Base-by-base conservation (phyloP, 2,329 filamentous ascomycete species). In the Fusarium longipes region DNA sequence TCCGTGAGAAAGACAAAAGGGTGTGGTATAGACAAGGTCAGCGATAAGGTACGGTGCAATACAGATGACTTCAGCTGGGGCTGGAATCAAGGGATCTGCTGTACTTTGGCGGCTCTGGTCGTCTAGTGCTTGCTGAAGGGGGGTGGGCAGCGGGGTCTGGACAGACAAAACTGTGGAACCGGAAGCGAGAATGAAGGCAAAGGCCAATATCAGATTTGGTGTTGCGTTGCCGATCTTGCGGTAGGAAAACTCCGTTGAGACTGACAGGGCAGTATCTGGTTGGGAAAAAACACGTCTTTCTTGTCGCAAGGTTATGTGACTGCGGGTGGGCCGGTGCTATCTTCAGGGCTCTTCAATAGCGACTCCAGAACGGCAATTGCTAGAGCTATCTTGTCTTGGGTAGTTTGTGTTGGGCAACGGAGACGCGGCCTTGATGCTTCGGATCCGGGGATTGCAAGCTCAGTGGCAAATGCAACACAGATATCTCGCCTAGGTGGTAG, bases 311-410 rank as follows among this genome's bases (percentile, higher is more conserved):
- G 29, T 51, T 67, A 73, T 22, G 68, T 73, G 53, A 71, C 43
- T 45, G 70, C 70, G 36, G 65, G 65, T 62, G 69, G 62, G 44
- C 53, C 57, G 40, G 56, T 70, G 27, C 47, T 73, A 36, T 70
- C 62, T 43, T 68, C 65, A 51, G 44, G 53, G 69, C 59, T 73
- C 71, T 45, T 73, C 69, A 73, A 73, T 73, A 73, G 65, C 71
- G 67, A 73, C 64, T 60, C 71, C 71, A 73, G 70, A 73, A 59
- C 70, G 65, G 57, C 70, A 73, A 60, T 40, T 40, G 18, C 22
- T 35, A 20, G 18, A 35, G 18, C 29, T 51, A 18, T 49, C 42
- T 42, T 38, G 35, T n/a, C n/a, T n/a, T n/a, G n/a, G n/a, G n/a
- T n/a, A n/a, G 24, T 50, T 45, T 36, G 38, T 29, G 32, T 17